These are phyloP conservation scores for Xylaria sp. DNA, from an alignment of 2,329 filamentous ascomycete genomes.

Conservation along the genomic window DNA sequence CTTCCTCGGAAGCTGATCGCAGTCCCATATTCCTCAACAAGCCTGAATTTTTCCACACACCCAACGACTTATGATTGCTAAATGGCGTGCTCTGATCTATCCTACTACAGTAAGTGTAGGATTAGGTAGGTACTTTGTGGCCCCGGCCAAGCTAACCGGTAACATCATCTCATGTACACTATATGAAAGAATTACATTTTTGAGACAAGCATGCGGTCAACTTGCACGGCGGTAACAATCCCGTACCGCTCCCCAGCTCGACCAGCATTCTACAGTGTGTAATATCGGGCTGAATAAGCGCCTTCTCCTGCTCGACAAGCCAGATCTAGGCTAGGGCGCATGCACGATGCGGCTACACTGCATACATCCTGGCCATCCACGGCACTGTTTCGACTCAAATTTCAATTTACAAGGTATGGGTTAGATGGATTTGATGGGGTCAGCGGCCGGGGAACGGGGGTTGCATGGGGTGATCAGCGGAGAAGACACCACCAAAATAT, in stretches of 20 bases:
- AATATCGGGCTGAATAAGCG: background rate
- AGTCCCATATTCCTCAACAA: background rate
- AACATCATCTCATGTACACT: background rate
- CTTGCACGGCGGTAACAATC: no score
- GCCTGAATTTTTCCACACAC: background rate
- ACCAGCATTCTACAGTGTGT: background rate
- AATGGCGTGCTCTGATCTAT: slow-evolving; percentile 12
- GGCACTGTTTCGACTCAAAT: no score
- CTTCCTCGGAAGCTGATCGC: background rate
- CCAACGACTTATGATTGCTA: background rate
- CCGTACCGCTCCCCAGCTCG: background rate
- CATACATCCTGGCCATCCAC: background rate
- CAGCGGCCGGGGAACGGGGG: background rate
- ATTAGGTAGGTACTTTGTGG: background rate
- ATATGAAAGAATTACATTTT: background rate
- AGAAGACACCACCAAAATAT: slow-evolving; percentile 6
- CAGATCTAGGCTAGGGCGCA: background rate
- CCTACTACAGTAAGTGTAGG: slow-evolving; percentile 5
- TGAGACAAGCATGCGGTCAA: background rate
- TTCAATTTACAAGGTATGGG: no score
- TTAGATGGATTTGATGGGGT: background rate
- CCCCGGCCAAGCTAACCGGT: background rate
- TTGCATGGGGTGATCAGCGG: slow-evolving; percentile 2
- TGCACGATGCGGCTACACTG: slow-evolving; percentile 11
- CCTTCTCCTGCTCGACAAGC: background rate